Evolutionary conservation across 495 filamentous ascomycete species (phyloP), one percentile per base, ranked within the genome.

Genomic region (Annulohypoxylon moriforme): DNA sequence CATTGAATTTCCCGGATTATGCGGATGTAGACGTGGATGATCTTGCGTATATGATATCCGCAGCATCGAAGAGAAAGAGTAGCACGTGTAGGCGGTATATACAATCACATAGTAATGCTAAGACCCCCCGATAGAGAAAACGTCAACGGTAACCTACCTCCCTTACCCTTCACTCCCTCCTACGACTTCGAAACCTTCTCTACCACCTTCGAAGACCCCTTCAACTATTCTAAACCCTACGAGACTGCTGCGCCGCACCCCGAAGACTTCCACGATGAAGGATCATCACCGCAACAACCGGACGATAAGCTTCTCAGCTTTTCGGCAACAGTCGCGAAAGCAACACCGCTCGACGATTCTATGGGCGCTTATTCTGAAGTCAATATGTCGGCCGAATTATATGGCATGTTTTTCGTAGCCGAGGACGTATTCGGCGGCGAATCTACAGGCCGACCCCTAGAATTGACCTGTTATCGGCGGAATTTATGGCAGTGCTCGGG

Each of bases 341-440:
- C 90, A 47, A 88, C 87, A 1, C 81, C 93, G 9, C 83, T 94
- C 34, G 91, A 93, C 72, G 91, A 84, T 53, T 71, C 67, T 40
- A 71, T 77, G n/a, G 79, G 83, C 36, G 65, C 76, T 62, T 88
- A 78, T 85, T 88, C 58, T 79, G 87, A 75, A 81, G 85, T 93
- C 22, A 85, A 86, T 33, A 89, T 97, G 76, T 88, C 90, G 8
- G 93, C 93, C 46, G 94, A 96, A 79, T 81, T 97, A 31, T 93
- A 96, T 76, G 94, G 94, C 82, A 97, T 96, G 93, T 97, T 97
- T 82, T 97, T 96, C 75, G 87, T 97, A 5, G 94, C 94, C 55
- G 94, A 97, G 73, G 85, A 86, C 60, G 86, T 88, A 6, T 88
- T 86, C 73, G 82, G 81, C 36, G 81, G 76, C 24, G 81, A 82